Base-by-base conservation (phyloP, 2,329 filamentous ascomycete genomes). In the Ceratocystis diversiconidia region DNA sequence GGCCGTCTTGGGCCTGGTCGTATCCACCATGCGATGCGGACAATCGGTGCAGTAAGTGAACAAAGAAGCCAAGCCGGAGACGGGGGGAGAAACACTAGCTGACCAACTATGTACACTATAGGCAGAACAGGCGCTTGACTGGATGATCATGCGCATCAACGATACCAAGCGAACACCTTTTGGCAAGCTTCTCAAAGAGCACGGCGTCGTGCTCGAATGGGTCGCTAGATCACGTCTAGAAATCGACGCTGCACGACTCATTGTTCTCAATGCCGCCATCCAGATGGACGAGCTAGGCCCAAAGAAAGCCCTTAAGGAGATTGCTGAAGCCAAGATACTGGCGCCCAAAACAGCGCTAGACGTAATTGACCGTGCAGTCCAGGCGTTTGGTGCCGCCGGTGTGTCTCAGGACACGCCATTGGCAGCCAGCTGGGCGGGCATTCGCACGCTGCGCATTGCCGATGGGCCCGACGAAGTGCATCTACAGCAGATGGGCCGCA, bases 391-490 rank as follows among this genome's bases (percentile, higher is more conserved):
- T 68, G 94, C 86, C 67, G 90, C 89, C 3, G 94, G 94, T 73
- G 88, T 99, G 61, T 89, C 85, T 72, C 94, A 97, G 79, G 94
- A 99, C 73, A 97, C 94, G 1, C 94, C 94, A 22, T 79, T 99
- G 69, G 92, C 91, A 12, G 82, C 80, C 73, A 86, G 92, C 84
- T 95, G 89, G 85, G 85, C 89, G 22, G 78, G 82, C 68, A 89
- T 91, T 72, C 81, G 91, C 67, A 96, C 92, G 5, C 80, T 96
- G 75, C 82, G 89, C 68, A 84, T 96, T 70, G 91, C 90, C 0
- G 94, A 99, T 76, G 94, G 94, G 0, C 94, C 94, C 0, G 94
- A 99, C 76, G 94, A 99, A 83, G 94, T 97, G 68, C 94, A 95
- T 75, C 76, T 92, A 70, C 79, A 89, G 74, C 89, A 94, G 77